Evolutionary conservation across 495 filamentous ascomycete genomes (phyloP).

Genomic region (Pyrenula massariospora): DNA sequence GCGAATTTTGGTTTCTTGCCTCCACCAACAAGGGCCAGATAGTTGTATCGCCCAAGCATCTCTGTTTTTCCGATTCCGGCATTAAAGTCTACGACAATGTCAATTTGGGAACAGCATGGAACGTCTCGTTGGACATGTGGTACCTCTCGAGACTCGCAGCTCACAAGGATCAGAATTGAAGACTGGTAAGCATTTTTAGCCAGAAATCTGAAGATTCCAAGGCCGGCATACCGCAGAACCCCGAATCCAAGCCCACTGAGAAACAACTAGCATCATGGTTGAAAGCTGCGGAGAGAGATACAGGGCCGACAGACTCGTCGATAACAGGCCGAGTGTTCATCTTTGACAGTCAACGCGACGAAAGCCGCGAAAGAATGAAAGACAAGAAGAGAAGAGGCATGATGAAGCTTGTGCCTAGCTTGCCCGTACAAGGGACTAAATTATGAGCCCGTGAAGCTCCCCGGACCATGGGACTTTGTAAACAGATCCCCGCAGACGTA

Average conservation of each 20-base stretch:
- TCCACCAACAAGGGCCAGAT: slow-evolving; percentile 81
- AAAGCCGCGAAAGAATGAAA: not conserved
- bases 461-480: not conserved
- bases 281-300: slow-evolving; percentile 75
- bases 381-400: not conserved
- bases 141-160: slow-evolving; percentile 57
- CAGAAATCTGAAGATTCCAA: slow-evolving; percentile 5
- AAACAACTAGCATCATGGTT: slow-evolving; percentile 83
- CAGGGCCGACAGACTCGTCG: slow-evolving; percentile 59
- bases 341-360: slow-evolving; percentile 8
- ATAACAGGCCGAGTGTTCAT: slow-evolving; percentile 92
- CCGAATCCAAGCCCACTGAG: slow-evolving; percentile 74
- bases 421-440: not conserved
- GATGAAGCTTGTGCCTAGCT: slow-evolving; percentile 9
- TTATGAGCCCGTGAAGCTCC: not conserved
- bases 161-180: slow-evolving; percentile 69
- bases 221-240: slow-evolving; percentile 63
- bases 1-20: slow-evolving; percentile 79
- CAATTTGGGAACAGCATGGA: not conserved
- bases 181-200: slow-evolving; percentile 34
- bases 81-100: slow-evolving; percentile 53
- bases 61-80: slow-evolving; percentile 72
- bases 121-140: not conserved
- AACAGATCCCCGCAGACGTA: not conserved
- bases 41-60: slow-evolving; percentile 84